Base-by-base conservation (phyloP, 2,329 filamentous ascomycete genomes). In the Penicillium sp. region DNA sequence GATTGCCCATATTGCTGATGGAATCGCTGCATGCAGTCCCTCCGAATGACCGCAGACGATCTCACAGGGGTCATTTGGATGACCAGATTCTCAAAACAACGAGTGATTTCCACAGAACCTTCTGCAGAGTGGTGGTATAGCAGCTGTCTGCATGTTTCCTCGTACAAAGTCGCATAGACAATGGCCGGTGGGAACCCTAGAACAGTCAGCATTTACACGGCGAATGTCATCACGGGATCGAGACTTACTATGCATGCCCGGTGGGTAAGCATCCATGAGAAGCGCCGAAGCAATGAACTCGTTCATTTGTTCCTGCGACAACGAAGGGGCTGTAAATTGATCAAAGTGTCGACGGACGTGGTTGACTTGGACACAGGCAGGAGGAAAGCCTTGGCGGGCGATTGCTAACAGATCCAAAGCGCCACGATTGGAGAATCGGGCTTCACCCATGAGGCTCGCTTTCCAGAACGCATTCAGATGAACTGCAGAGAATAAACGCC, bases 201-300 rank as follows among this genome's bases (percentile, higher is more conserved):
- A 40, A 40, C 2, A 40, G 38, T 40, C 2, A 40, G 38, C 38
- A 40, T 45, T 45, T 45, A 45, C 6, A 45, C 22, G n/a, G 42
- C 42, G n/a, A 25, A 22, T 45, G 19, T 25, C 2, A 40, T n/a
- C 16, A 40, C 38, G 26, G 33, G 28, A 22, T 35, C 19, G 25
- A 26, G 30, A 51, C 66, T 63, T 57, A 68, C 61, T 16, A 42
- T 68, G 63, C 63, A 69, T 67, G 28, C 37, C 56, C 37, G 67
- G 67, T 8, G 67, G 65, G 22, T 69, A 69, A n/a, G 67, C 64
- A 52, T 69, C 55, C 60, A 68, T 65, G 13, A 69, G 38, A 11
- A 69, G 30, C 19, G 67, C 65, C 11, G 65, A 65, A 37, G 64
- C 62, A 16, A 68, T 30, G 45, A 63, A 54, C 16, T 6, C 19